A percentile compares a stretch with the other conserved stretches of the same genome.
Conservation (phyloP, 2,329 filamentous ascomycete genomes). For the Fusarium bactridioides region DNA sequence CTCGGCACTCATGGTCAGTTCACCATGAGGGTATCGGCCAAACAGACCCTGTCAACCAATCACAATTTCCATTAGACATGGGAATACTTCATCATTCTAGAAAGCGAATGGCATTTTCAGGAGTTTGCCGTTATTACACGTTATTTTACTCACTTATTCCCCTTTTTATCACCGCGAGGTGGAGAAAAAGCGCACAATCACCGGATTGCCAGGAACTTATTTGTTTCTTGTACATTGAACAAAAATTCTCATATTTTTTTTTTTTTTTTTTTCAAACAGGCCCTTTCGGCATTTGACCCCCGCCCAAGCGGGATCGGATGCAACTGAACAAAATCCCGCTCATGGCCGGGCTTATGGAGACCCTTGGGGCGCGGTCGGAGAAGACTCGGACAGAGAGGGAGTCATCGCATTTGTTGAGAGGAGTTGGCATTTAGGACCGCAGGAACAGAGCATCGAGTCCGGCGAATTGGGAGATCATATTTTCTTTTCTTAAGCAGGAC, state of each 20-base stretch:
- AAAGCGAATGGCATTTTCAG: constrained; percentile 38
- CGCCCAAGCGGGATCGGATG: constrained; percentile 17
- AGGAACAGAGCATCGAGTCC: constrained; percentile 8
- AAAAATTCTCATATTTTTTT: neutral
- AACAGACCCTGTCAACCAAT: constrained; percentile 18
- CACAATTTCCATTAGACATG: constrained; percentile 33
- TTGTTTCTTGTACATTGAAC: constrained; percentile 28
- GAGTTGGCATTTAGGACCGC: constrained; percentile 10
- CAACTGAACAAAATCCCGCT: constrained; percentile 26
- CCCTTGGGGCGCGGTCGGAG: constrained; percentile 15
- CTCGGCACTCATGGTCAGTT: constrained; percentile 17
- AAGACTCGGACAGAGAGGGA: constrained; percentile 17
- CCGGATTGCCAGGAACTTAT: constrained; percentile 28
- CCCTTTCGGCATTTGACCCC: constrained; percentile 19
- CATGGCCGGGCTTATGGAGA: constrained; percentile 28
- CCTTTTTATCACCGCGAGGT: constrained; percentile 29
- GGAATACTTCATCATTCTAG: constrained; percentile 34
- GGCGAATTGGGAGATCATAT: constrained; percentile 11
- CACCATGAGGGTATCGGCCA: constrained; percentile 13
- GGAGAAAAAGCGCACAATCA: constrained; percentile 26
- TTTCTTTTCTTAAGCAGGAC: constrained; percentile 2
- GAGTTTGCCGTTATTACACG: constrained; percentile 34
- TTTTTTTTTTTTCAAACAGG: constrained; percentile 5
- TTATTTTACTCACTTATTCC: constrained; percentile 26
- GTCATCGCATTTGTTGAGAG: constrained; percentile 34